Percentiles rank a stretch among this genome's conserved stretches.
Evolutionary conservation across 1,284 basidiomycete genomes (phyloP).

Genomic region (Neotropicomus parvogracilis): DNA sequence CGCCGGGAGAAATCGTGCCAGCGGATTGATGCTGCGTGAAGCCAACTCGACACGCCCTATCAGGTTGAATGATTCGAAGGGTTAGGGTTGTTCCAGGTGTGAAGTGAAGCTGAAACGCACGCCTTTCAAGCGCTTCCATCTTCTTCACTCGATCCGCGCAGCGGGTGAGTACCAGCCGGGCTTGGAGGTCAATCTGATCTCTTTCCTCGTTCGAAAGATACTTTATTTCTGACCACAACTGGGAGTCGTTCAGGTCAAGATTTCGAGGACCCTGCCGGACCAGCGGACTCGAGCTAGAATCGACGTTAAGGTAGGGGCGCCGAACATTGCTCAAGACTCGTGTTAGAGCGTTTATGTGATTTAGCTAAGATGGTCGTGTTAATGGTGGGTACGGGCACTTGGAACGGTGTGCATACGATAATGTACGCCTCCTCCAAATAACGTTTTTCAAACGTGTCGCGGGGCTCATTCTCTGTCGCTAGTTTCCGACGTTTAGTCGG

Average conservation of each 20-base stretch:
- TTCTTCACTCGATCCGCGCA: slow-evolving; percentile 82
- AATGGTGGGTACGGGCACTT: neutral
- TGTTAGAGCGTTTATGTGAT: slow-evolving; percentile 66
- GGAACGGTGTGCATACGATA: slow-evolving; percentile 49
- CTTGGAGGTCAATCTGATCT: slow-evolving; percentile 88
- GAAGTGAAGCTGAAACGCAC: slow-evolving; percentile 45
- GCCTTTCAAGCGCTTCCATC: slow-evolving; percentile 81
- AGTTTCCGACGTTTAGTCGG: slow-evolving; percentile 50
- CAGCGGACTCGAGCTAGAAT: slow-evolving; percentile 50
- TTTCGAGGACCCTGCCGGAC: slow-evolving; percentile 47
- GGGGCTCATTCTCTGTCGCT: slow-evolving; percentile 33
- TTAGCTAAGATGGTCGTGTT: slow-evolving; percentile 44
- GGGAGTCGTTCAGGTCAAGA: slow-evolving; percentile 52
- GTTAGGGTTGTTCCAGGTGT: slow-evolving; percentile 1
- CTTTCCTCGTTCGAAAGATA: slow-evolving; percentile 81
- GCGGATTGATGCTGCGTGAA: slow-evolving; percentile 56
- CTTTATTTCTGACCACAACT: slow-evolving; percentile 65
- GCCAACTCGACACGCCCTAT: slow-evolving; percentile 65
- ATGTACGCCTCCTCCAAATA: slow-evolving; percentile 71
- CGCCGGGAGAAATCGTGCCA: slow-evolving; percentile 62
- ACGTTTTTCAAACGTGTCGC: slow-evolving; percentile 53
- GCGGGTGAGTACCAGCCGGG: slow-evolving; percentile 74
- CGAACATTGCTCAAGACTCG: slow-evolving; percentile 69
- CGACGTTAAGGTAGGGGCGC: slow-evolving; percentile 76
- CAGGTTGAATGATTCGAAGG: slow-evolving; percentile 10